These are phyloP conservation scores for Rhizophora apiculata DNA, from an alignment of 345 rosid species.

Conservation along the genomic window DNA sequence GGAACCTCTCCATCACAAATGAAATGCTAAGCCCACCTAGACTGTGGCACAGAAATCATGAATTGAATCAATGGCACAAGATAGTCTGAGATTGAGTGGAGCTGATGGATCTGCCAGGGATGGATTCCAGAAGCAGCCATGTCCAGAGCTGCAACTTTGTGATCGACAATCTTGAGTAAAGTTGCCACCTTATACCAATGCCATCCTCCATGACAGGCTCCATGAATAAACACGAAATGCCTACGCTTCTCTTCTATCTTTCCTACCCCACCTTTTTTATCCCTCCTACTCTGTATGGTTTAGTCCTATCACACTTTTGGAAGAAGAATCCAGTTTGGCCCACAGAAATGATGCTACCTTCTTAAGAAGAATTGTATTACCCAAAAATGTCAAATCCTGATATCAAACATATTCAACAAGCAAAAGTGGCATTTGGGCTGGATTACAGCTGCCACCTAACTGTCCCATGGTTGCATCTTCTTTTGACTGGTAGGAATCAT, in stretches of 20 bases:
- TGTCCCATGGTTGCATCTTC: not conserved
- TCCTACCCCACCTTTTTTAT: not conserved
- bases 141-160: constrained; percentile 32
- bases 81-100: constrained; percentile 26
- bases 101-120: constrained; percentile 23
- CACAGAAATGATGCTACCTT: not conserved
- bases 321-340: not conserved
- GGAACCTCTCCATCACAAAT: constrained; percentile 44
- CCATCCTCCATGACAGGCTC: constrained; percentile 37
- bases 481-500: not conserved
- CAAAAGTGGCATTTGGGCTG: not conserved
- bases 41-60: constrained; percentile 30
- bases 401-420: no score
- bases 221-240: constrained; percentile 29
- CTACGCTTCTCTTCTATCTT: not conserved
- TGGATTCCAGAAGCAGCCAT: constrained; percentile 31
- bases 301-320: no score
- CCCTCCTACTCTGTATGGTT: not conserved
- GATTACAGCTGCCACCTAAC: not conserved
- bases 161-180: constrained; percentile 22
- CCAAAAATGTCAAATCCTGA: not conserved
- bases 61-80: constrained; percentile 34
- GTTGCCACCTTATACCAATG: constrained; percentile 37
- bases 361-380: not conserved
- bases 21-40: constrained; percentile 32